phyloP scores from a whole-genome alignment of 2,329 filamentous ascomycete genomes.

The Pseudophaeomoniella oleicola region DNA sequence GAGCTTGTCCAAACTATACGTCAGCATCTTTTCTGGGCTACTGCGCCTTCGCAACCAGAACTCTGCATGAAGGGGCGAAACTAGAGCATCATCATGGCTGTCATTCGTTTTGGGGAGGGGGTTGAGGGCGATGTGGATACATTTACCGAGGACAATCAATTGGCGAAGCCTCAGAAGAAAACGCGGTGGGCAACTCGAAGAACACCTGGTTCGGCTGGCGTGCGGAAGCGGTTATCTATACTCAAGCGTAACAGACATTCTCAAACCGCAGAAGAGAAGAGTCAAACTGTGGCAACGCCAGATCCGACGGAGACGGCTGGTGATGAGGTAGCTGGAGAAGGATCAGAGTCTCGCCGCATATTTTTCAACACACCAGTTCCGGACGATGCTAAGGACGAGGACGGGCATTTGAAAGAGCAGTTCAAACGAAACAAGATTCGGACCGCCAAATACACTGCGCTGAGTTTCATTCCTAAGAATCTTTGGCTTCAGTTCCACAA shows the following conservation, averaged over 20 bases:
- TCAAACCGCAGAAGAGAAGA: conserved; percentile 54
- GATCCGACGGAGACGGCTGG: conserved; percentile 17
- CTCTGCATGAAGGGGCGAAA: neutral
- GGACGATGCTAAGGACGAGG: conserved; percentile 58
- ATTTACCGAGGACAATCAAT: conserved; percentile 22
- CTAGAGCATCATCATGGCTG: neutral
- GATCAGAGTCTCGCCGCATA: conserved; percentile 40
- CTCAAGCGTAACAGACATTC: conserved; percentile 57
- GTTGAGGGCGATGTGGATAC: neutral
- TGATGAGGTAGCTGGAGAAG: conserved; percentile 19
- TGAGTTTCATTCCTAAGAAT: conserved; percentile 94
- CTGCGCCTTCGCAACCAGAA: too few relatives aligned
- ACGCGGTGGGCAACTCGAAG: conserved; percentile 95
- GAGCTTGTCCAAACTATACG: too few relatives aligned
- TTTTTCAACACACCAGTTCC: conserved; percentile 84
- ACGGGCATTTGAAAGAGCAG: conserved; percentile 54
- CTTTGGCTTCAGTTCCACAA: conserved; percentile 97
- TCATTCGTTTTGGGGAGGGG: neutral
- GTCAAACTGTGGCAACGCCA: conserved; percentile 31
- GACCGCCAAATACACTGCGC: conserved; percentile 90
- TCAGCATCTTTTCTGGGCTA: too few relatives aligned
- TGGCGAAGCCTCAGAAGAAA: conserved; percentile 54
- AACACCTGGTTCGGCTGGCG: conserved; percentile 58
- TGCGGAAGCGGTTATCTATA: conserved; percentile 68
- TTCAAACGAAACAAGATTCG: conserved; percentile 93